Evolutionary conservation across 495 filamentous ascomycete genomes (phyloP).

Genomic region (Cryomyces minteri): DNA sequence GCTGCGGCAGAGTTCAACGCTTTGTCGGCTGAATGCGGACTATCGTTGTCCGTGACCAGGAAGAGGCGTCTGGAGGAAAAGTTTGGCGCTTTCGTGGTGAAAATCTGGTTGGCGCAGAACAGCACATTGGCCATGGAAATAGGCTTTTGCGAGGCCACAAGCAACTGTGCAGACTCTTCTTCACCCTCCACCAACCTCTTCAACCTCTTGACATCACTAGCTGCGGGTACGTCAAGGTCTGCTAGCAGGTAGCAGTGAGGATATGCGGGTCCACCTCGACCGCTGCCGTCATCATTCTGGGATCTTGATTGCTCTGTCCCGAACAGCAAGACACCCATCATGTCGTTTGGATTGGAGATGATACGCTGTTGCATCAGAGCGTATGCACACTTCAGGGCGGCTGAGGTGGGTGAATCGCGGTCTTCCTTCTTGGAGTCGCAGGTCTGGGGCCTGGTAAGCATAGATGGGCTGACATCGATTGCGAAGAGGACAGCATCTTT

Average conservation of each 20-base stretch:
- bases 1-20: conserved; percentile 52
- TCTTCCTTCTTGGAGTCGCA: conserved; percentile 53
- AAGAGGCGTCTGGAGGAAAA: conserved; percentile 85
- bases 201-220: conserved; percentile 67
- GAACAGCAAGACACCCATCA: conserved; percentile 95
- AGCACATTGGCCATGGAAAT: conserved; percentile 79
- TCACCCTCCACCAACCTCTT: conserved; percentile 60
- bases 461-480: conserved; percentile 83
- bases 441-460: conserved; percentile 51
- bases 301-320: conserved; percentile 79
- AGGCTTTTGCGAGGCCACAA: conserved; percentile 42
- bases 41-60: conserved; percentile 88
- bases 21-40: conserved; percentile 61
- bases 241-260: conserved; percentile 85
- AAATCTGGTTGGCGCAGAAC: conserved; percentile 91
- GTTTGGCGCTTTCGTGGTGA: conserved; percentile 87
- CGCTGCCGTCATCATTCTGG: conserved; percentile 39
- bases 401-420: conserved; percentile 50
- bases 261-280: conserved; percentile 42
- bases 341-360: conserved; percentile 87
- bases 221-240: conserved; percentile 75
- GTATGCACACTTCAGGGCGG: conserved; percentile 88
- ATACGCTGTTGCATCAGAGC: conserved; percentile 94
- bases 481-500: conserved; percentile 97
- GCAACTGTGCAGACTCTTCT: conserved; percentile 43